Conservation (phyloP, 257 asterid genomes). For the Cordia subcordata region DNA sequence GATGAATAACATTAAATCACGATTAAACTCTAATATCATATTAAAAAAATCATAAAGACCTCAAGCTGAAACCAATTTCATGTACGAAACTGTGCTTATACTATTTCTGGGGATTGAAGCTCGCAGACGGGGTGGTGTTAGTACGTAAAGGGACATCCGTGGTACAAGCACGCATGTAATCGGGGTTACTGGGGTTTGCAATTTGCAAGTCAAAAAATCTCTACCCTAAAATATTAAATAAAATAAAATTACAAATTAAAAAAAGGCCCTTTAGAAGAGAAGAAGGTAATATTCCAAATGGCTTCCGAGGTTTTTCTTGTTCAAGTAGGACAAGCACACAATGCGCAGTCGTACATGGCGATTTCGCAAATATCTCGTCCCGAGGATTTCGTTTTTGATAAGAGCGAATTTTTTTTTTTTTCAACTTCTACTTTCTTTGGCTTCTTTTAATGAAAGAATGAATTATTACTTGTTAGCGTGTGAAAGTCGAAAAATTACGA, state of each 20-base stretch:
- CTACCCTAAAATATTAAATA: too few relatives aligned
- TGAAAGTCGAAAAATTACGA: conserved; percentile 6
- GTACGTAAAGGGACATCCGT: conserved; percentile 33
- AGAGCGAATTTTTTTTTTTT: not conserved
- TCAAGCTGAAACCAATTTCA: too few relatives aligned
- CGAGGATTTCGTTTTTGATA: not conserved
- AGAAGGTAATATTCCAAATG: conserved; percentile 2
- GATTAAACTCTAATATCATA: too few relatives aligned
- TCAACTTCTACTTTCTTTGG: too few relatives aligned
- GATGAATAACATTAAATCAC: too few relatives aligned
- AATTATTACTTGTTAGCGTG: not conserved
- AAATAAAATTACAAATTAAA: too few relatives aligned
- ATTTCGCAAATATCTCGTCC: not conserved
- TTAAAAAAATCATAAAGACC: too few relatives aligned
- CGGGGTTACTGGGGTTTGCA: conserved; percentile 31
- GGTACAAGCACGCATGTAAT: conserved; percentile 34
- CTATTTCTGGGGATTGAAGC: conserved; percentile 34
- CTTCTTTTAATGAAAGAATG: not conserved
- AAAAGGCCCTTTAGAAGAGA: not conserved
- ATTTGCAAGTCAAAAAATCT: not conserved
- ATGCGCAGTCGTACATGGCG: not conserved
- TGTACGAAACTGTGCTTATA: too few relatives aligned
- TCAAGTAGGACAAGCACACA: conserved; percentile 20
- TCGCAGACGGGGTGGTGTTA: conserved; percentile 23
- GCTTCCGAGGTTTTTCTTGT: conserved; percentile 5